Evolutionary conservation across 2,329 filamentous ascomycete genomes (phyloP), one percentile per base, ranked within the genome.

Genomic region (Xylaria sp.): DNA sequence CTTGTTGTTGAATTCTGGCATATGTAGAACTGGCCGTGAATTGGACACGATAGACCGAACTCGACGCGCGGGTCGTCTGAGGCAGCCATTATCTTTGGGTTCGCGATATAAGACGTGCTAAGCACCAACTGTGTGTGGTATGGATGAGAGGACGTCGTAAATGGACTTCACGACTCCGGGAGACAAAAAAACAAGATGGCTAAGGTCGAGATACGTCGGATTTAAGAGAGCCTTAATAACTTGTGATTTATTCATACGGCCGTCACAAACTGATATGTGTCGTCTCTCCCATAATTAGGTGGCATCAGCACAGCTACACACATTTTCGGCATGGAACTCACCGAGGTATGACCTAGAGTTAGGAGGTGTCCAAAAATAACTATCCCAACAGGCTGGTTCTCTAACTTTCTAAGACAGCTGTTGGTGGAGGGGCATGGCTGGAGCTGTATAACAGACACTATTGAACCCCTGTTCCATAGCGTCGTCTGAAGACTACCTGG

Each of bases 21-120:
- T 18, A 80, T 76, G 65, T 80, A 78, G 75, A 81, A 82, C 1
- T 66, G 69, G 2, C 79, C 78, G 12, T 76, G 78, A 3, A 37
- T 72, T 3, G 80, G 79, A 51, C 81, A 82, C 0, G 75, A 75
- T 28, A 80, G 76, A 1, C 76, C 75, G 57, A 72, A 73, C 31
- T 57, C 59, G 46, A 61, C 18, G n/a, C 59, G 66, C 4, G 69
- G 69, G 39, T 72, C 62, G n/a, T 64, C 56, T 9, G 59, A 67
- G 15, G 54, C 12, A 9, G 54, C 25, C 67, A 69, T 69, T 1
- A 46, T 58, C 39, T 39, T 18, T 3, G 13, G 25, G 39, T 20
- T 31, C 8, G 39, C 18, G 39, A 58, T n/a, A 37, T n/a, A n/a
- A 28, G n/a, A 6, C 13, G 20, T 1, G 5, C 13, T 18, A 8